Evolutionary conservation across 441 rosid species (phyloP).

Genomic region (Populus hybrid): DNA sequence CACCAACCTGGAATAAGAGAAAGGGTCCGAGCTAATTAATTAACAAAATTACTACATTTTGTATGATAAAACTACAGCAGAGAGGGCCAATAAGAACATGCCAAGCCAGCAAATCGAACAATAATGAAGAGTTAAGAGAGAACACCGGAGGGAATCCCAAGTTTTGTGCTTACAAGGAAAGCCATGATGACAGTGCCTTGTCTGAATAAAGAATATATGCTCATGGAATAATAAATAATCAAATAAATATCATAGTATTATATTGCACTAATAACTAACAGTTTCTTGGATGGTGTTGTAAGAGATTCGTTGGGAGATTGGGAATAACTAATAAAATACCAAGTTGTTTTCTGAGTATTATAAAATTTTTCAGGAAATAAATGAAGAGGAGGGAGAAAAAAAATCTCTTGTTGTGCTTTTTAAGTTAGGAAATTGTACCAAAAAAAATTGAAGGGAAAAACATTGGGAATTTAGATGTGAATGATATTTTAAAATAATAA

Average conservation of each 20-base stretch:
- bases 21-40: not conserved
- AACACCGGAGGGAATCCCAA: slow-evolving; percentile 9
- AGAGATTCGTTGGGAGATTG: no score
- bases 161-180: not conserved
- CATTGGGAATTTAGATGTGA: no score
- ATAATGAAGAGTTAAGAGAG: not conserved
- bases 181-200: not conserved
- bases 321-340: no score
- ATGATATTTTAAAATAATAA: no score
- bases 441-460: no score
- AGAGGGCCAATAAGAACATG: slow-evolving; percentile 2
- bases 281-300: not conserved
- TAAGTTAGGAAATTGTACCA: no score
- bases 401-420: no score
- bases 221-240: no score
- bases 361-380: no score
- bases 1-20: not conserved
- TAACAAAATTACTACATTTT: not conserved
- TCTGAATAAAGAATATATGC: slow-evolving; percentile 9
- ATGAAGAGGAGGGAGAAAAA: no score
- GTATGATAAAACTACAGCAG: not conserved
- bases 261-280: not conserved
- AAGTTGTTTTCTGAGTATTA: no score
- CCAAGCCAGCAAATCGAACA: slow-evolving; percentile 1
- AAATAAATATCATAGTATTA: no score